A percentile compares a stretch with the other conserved stretches of the same genome.
These are phyloP conservation scores for Saxispiralis lemnorum DNA, from an alignment of 495 filamentous ascomycete species.

Conservation along the genomic window DNA sequence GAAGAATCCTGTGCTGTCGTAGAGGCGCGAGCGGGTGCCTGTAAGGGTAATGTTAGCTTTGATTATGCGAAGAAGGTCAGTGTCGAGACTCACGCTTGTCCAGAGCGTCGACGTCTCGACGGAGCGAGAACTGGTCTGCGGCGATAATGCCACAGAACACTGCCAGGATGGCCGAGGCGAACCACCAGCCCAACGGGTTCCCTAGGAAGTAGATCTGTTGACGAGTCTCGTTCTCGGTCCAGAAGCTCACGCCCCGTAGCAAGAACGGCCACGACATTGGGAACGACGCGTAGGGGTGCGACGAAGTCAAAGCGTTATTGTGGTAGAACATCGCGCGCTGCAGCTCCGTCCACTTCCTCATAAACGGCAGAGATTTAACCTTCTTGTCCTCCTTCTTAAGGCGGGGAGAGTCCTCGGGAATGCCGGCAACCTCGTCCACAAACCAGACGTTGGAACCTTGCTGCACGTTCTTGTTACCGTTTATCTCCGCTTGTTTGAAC, in stretches of 20 bases:
- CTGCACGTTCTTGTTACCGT: conserved; percentile 90
- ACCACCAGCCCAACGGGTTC: conserved; percentile 96
- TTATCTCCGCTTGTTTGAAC: conserved; percentile 94
- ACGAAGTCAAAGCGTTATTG: conserved; percentile 92
- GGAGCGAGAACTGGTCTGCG: conserved; percentile 80
- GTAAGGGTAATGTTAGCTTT: conserved; percentile 4
- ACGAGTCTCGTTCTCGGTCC: conserved; percentile 90
- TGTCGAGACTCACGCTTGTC: conserved; percentile 61
- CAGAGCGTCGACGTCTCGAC: conserved; percentile 80
- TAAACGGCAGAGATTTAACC: conserved; percentile 68
- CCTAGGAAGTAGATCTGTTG: conserved; percentile 98
- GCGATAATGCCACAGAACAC: conserved; percentile 85
- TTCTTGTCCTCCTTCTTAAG: conserved; percentile 52
- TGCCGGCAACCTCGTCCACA: conserved; percentile 72
- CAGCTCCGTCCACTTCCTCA: conserved; percentile 88
- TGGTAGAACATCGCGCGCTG: conserved; percentile 98
- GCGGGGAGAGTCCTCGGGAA: conserved; percentile 50
- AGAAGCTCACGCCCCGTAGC: conserved; percentile 92
- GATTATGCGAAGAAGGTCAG: conserved; percentile 2
- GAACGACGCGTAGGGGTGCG: conserved; percentile 83
- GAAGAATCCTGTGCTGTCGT: conserved; percentile 97
- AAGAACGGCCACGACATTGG: conserved; percentile 98
- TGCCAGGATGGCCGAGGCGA: conserved; percentile 75
- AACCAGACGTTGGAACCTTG: conserved; percentile 89
- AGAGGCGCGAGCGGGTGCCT: conserved; percentile 82